Conservation (phyloP, 2,329 filamentous ascomycete species). For the Zymoseptoria brevis region DNA sequence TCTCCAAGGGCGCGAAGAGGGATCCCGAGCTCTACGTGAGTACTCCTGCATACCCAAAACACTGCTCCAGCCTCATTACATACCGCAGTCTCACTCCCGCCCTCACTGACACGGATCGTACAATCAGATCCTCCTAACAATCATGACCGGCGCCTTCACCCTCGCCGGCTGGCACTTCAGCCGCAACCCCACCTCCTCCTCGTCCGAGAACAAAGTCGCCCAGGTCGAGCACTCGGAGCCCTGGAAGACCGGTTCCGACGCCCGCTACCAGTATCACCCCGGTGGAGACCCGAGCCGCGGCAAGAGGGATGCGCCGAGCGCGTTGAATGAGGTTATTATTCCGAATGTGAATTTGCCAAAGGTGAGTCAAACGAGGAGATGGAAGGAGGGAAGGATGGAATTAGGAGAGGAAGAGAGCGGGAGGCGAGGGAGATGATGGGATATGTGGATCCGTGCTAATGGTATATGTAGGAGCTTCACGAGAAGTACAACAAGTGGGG, state of each 20-base stretch:
- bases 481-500: constrained; percentile 99
- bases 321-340: constrained; percentile 88
- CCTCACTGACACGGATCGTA: background rate
- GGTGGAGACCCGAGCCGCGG: constrained; percentile 69
- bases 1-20: constrained; percentile 58
- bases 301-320: constrained; percentile 85
- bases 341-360: constrained; percentile 89
- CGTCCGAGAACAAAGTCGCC: constrained; percentile 69
- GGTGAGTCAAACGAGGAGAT: too few relatives aligned
- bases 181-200: constrained; percentile 74
- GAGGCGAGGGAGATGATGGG: background rate
- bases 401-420: too few relatives aligned
- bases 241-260: constrained; percentile 65
- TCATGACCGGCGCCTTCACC: constrained; percentile 83
- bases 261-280: constrained; percentile 62
- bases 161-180: constrained; percentile 87
- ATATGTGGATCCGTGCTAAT: background rate
- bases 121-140: constrained; percentile 71
- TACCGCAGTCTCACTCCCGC: too few relatives aligned
- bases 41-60: too few relatives aligned
- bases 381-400: too few relatives aligned
- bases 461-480: constrained; percentile 63
- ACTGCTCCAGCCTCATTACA: too few relatives aligned
- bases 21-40: constrained; percentile 70
- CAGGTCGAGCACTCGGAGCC: constrained; percentile 76